A percentile compares a stretch with the other conserved stretches of the same genome.
phyloP scores from a whole-genome alignment of 441 rosid genomes.

The Syzygium syzygioides region DNA sequence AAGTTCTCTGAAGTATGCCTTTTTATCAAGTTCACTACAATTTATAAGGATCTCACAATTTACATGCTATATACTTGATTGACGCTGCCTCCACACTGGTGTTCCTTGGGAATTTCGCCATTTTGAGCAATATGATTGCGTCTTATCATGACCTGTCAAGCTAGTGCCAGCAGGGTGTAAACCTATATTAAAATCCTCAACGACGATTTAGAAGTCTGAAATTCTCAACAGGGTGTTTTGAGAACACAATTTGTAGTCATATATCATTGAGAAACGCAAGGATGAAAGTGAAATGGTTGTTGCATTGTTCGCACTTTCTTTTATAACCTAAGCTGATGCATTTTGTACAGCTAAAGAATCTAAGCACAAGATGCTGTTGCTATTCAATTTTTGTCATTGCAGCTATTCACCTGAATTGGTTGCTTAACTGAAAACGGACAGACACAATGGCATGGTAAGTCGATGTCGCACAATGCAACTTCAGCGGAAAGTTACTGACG shows the following conservation, averaged over 20 bases:
- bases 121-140: not conserved
- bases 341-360: not conserved
- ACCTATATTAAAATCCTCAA: not conserved
- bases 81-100: not conserved
- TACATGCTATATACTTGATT: not conserved
- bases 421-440: not conserved
- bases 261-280: not conserved
- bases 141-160: not conserved
- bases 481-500: not conserved
- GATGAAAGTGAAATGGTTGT: not conserved
- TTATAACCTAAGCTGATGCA: not conserved
- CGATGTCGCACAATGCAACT: not conserved
- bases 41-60: too few species aligned
- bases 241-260: not conserved
- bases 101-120: not conserved
- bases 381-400: not conserved
- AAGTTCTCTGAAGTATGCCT: not conserved
- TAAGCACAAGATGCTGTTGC: not conserved
- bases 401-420: not conserved
- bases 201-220: not conserved
- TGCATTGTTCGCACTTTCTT: not conserved
- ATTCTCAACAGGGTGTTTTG: not conserved
- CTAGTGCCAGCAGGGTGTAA: not conserved
- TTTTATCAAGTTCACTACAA: too few species aligned
- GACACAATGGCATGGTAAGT: not conserved